A percentile compares a stretch with the other conserved stretches of the same genome.
These are phyloP conservation scores for Ceratopteris richardii DNA, from an alignment of 75 land plant species.

Conservation along the genomic window DNA sequence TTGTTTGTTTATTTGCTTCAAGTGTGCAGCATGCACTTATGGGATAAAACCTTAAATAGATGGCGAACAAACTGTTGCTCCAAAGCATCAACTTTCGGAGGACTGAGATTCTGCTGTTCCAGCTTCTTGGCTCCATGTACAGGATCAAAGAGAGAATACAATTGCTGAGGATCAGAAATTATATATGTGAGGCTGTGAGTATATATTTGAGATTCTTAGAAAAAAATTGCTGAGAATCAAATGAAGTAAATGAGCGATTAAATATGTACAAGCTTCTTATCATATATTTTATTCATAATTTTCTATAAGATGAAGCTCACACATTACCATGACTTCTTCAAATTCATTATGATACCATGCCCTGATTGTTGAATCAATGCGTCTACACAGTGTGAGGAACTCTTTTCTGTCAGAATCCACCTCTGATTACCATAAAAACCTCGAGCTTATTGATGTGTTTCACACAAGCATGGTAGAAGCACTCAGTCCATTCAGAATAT, in stretches of 20 bases:
- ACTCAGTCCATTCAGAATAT: no score
- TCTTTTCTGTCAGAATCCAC: conserved; percentile 50
- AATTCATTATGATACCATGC: conserved; percentile 89
- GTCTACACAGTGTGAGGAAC: conserved; percentile 69
- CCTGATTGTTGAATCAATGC: conserved; percentile 84
- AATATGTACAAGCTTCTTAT: not conserved
- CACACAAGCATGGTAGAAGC: no score
- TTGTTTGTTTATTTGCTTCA: no score
- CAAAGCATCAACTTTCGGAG: conserved; percentile 55
- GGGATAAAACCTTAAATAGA: conserved; percentile 89
- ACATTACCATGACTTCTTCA: conserved; percentile 79
- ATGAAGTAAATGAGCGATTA: no score
- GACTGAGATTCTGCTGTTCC: conserved; percentile 54
- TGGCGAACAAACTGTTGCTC: conserved; percentile 70
- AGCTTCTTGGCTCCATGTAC: conserved; percentile 59
- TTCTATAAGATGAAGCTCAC: not conserved
- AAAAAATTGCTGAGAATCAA: no score
- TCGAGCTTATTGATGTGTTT: no score
- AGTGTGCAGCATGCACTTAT: no score
- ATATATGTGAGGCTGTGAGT: no score
- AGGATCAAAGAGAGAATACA: conserved; percentile 94
- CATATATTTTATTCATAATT: not conserved
- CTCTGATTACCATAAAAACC: conserved; percentile 22
- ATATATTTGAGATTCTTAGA: no score
- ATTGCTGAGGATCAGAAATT: conserved; percentile 41